phyloP scores from a whole-genome alignment of 2,329 filamentous ascomycete species.

The Fusarium mangiferae region DNA sequence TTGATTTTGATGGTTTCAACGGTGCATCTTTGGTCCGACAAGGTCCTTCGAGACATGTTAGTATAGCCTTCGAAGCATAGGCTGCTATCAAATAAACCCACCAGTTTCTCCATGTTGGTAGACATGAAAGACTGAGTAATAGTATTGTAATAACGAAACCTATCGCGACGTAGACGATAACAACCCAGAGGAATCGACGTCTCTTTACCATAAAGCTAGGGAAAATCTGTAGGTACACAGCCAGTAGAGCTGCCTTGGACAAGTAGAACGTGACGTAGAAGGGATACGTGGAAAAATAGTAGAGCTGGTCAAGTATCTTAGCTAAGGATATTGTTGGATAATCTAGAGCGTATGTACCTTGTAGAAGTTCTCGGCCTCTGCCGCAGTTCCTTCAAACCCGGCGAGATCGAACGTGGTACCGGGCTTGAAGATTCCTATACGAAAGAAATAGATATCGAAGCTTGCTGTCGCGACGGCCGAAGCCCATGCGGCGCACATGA shows the following conservation, averaged over 20 bases:
- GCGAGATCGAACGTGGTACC: background rate
- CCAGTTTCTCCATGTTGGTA: constrained; percentile 11
- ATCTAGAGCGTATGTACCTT: background rate
- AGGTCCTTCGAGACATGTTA: background rate
- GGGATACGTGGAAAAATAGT: background rate
- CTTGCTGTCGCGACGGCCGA: background rate
- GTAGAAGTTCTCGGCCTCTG: background rate
- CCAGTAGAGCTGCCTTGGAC: constrained; percentile 9
- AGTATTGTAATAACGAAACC: background rate
- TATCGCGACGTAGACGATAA: background rate
- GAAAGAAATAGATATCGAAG: background rate
- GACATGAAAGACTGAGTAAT: background rate
- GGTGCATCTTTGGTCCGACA: background rate
- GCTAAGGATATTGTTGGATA: background rate
- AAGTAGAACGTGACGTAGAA: constrained; percentile 7
- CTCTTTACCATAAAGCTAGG: constrained; percentile 19
- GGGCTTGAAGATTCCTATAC: background rate
- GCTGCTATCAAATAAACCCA: background rate
- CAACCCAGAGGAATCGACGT: constrained; percentile 14
- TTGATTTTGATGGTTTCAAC: background rate
- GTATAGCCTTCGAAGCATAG: background rate
- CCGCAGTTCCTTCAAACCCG: background rate
- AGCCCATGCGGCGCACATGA: constrained; percentile 26
- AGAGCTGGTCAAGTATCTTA: background rate
- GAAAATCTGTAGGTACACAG: constrained; percentile 21